Conservation (phyloP, 2,329 filamentous ascomycete species). For the Neonectria punicea region DNA sequence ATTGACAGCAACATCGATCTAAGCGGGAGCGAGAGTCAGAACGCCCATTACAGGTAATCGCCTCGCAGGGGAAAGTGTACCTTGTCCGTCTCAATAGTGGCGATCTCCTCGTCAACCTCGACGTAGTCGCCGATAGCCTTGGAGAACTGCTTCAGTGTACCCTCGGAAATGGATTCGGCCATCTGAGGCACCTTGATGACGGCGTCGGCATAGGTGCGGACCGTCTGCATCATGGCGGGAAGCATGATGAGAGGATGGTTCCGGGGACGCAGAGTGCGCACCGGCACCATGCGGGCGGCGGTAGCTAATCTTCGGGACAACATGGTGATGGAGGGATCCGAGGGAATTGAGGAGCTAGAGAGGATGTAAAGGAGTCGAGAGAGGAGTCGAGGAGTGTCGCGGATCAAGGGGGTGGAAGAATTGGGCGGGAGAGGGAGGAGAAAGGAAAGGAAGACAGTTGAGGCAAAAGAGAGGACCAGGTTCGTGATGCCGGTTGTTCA, state of each 20-base stretch:
- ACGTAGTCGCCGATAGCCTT: slow-evolving; percentile 94
- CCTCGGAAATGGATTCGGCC: slow-evolving; percentile 98
- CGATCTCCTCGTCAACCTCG: slow-evolving; percentile 96
- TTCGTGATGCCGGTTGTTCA: slow-evolving; percentile 3
- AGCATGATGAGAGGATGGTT: slow-evolving; percentile 52
- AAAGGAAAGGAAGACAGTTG: neutral
- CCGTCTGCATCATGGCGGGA: slow-evolving; percentile 63
- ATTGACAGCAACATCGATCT: slow-evolving; percentile 98
- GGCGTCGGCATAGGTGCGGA: slow-evolving; percentile 78
- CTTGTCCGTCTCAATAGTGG: slow-evolving; percentile 99
- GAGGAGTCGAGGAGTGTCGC: neutral
- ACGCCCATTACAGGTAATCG: neutral
- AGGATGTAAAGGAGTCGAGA: neutral
- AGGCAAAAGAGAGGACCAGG: slow-evolving; percentile 5
- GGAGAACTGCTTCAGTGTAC: slow-evolving; percentile 93
- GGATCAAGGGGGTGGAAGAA: neutral
- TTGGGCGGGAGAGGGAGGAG: neutral
- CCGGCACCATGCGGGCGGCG: slow-evolving; percentile 56
- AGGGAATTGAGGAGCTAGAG: neutral
- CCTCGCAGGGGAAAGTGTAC: slow-evolving; percentile 55
- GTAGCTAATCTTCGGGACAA: slow-evolving; percentile 56
- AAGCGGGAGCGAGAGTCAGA: neutral
- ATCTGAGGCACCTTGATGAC: slow-evolving; percentile 95
- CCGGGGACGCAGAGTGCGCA: slow-evolving; percentile 51
- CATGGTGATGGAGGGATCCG: slow-evolving; percentile 46